phyloP scores from a whole-genome alignment of 108 stramenopile species.

The Stephanodiscus triporus region DNA sequence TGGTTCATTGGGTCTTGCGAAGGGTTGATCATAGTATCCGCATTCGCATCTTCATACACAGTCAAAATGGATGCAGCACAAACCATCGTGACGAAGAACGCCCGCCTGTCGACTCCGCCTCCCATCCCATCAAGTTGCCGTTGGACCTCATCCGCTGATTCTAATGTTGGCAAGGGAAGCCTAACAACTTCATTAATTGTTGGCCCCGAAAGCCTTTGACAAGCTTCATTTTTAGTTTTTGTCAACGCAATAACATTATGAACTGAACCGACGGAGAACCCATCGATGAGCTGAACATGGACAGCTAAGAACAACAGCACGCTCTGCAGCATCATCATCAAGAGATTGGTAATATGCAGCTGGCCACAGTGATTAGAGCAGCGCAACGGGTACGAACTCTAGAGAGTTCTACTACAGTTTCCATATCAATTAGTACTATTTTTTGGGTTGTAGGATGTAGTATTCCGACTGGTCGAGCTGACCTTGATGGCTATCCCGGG shows the following conservation, averaged over 20 bases:
- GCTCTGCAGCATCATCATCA: background rate
- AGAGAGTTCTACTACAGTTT: no score
- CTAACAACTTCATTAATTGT: background rate
- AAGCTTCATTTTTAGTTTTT: background rate
- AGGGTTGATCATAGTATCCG: background rate
- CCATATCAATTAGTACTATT: no score
- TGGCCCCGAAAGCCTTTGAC: background rate
- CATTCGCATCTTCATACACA: slow-evolving; percentile 19
- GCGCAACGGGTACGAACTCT: no score
- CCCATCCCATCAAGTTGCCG: background rate
- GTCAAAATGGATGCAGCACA: slow-evolving; percentile 31
- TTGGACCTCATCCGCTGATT: slow-evolving; percentile 4
- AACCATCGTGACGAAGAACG: slow-evolving; percentile 23
- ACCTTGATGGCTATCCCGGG: no score
- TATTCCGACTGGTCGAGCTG: no score
- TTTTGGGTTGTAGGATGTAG: no score
- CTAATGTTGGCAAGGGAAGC: background rate
- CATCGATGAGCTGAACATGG: background rate
- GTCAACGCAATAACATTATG: background rate
- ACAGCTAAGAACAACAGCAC: background rate
- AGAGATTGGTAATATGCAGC: no score
- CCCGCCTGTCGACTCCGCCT: background rate
- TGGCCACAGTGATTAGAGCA: no score
- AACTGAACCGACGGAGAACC: background rate
- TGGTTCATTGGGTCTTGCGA: background rate